Percentiles rank a stretch among this genome's conserved stretches.
Conservation (phyloP, 2,329 filamentous ascomycete species). For the Fusarium nurragi region DNA sequence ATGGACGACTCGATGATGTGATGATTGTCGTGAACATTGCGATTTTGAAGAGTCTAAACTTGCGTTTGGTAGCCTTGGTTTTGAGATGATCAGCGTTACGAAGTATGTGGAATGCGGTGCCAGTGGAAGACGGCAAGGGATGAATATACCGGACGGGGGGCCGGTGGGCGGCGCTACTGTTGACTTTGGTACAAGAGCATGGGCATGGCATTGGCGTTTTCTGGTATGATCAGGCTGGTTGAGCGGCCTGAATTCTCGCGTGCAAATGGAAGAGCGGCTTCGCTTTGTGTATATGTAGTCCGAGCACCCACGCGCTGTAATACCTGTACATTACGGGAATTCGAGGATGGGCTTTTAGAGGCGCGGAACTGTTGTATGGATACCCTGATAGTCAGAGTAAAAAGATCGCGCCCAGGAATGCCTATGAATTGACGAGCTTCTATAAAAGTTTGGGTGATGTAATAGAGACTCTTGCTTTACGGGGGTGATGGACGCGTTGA, state of each 20-base stretch:
- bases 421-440: slow-evolving; percentile 2
- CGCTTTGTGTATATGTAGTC: slow-evolving; percentile 41
- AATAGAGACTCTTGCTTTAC: neutral
- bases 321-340: slow-evolving; percentile 40
- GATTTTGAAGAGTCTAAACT: slow-evolving; percentile 38
- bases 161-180: slow-evolving; percentile 27
- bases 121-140: slow-evolving; percentile 1
- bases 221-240: slow-evolving; percentile 34
- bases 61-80: slow-evolving; percentile 34
- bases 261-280: slow-evolving; percentile 33
- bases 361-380: slow-evolving; percentile 8
- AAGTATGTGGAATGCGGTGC: slow-evolving; percentile 20
- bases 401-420: slow-evolving; percentile 5
- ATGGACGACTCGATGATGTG: slow-evolving; percentile 73
- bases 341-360: slow-evolving; percentile 5
- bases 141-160: slow-evolving; percentile 14
- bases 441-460: neutral
- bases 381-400: slow-evolving; percentile 29
- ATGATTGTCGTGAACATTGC: slow-evolving; percentile 52
- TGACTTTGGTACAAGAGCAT: slow-evolving; percentile 43
- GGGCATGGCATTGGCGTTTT: slow-evolving; percentile 52
- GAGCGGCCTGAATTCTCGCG: slow-evolving; percentile 18
- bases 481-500: neutral
- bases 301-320: slow-evolving; percentile 29
- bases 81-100: slow-evolving; percentile 32